These are phyloP conservation scores for Pseudogymnoascus sp. DNA, from an alignment of 2,329 filamentous ascomycete genomes.

Conservation along the genomic window DNA sequence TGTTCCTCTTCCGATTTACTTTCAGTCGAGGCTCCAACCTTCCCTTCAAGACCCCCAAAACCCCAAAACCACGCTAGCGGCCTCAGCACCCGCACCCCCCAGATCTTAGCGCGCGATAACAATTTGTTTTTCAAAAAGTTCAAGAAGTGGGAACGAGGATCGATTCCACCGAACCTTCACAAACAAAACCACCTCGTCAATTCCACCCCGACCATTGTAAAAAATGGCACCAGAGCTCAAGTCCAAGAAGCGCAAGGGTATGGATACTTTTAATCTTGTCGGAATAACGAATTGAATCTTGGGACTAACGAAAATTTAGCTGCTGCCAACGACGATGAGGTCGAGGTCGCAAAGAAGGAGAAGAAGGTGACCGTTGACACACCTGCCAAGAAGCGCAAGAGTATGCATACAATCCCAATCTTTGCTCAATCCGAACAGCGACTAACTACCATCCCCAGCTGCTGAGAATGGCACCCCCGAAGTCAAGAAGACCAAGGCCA, in stretches of 20 bases:
- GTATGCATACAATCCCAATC: constrained; percentile 14
- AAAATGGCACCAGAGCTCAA: constrained; percentile 47
- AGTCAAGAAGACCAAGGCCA: constrained; percentile 30
- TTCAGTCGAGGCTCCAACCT: neutral
- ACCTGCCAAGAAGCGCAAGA: constrained; percentile 29
- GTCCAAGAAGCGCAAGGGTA: constrained; percentile 49
- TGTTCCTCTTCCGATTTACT: neutral
- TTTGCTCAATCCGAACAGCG: neutral
- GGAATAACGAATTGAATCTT: neutral
- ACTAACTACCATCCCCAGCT: constrained; percentile 18
- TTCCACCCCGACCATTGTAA: constrained; percentile 11
- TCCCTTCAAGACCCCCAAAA: neutral
- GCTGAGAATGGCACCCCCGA: constrained; percentile 24
- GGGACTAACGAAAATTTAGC: constrained; percentile 22
- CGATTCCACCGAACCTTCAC: constrained; percentile 4
- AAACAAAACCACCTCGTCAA: neutral
- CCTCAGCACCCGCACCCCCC: constrained; percentile 7
- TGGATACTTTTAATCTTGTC: constrained; percentile 8
- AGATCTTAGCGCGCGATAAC: constrained; percentile 8
- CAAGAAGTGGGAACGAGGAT: constrained; percentile 7
- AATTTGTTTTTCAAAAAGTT: constrained; percentile 10
- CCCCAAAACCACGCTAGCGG: constrained; percentile 7
- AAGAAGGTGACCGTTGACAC: constrained; percentile 29
- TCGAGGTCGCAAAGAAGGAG: constrained; percentile 30
- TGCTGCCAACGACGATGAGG: constrained; percentile 30